phyloP scores from a whole-genome alignment of 371 early-diverging fungal genomes.

The Blakeslea trispora region DNA sequence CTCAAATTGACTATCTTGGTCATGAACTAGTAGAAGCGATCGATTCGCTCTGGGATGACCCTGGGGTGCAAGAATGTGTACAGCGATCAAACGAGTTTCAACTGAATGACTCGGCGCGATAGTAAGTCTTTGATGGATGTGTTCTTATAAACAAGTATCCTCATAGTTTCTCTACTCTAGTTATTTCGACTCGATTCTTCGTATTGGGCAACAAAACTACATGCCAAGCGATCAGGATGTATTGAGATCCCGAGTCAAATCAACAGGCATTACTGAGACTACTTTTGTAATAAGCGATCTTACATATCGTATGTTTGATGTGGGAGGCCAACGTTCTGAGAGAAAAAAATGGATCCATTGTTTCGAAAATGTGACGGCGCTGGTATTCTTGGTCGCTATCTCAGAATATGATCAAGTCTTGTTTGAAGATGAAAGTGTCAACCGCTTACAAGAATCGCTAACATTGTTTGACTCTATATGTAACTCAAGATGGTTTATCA shows the following conservation, averaged over 20 bases:
- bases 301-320: constrained; percentile 89
- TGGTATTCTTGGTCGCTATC: constrained; percentile 89
- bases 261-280: constrained; percentile 86
- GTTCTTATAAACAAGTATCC: too few species aligned
- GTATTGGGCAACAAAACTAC: constrained; percentile 71
- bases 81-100: constrained; percentile 79
- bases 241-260: constrained; percentile 76
- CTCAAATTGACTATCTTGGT: constrained; percentile 65
- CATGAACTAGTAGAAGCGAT: constrained; percentile 74
- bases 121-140: constrained; percentile 72
- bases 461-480: constrained; percentile 75
- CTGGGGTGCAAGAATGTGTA: constrained; percentile 77
- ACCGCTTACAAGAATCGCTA: constrained; percentile 84
- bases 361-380: constrained; percentile 92
- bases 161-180: constrained; percentile 15
- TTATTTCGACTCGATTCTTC: constrained; percentile 85
- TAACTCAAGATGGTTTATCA: constrained; percentile 73
- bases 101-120: constrained; percentile 82
- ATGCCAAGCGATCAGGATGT: constrained; percentile 86
- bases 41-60: constrained; percentile 74
- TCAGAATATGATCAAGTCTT: constrained; percentile 91
- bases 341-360: constrained; percentile 95
- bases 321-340: constrained; percentile 89
- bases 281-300: constrained; percentile 76
- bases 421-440: constrained; percentile 90